A percentile compares a stretch with the other conserved stretches of the same genome.
phyloP scores from a whole-genome alignment of 2,329 filamentous ascomycete species.

The Pezicula carpinea region DNA sequence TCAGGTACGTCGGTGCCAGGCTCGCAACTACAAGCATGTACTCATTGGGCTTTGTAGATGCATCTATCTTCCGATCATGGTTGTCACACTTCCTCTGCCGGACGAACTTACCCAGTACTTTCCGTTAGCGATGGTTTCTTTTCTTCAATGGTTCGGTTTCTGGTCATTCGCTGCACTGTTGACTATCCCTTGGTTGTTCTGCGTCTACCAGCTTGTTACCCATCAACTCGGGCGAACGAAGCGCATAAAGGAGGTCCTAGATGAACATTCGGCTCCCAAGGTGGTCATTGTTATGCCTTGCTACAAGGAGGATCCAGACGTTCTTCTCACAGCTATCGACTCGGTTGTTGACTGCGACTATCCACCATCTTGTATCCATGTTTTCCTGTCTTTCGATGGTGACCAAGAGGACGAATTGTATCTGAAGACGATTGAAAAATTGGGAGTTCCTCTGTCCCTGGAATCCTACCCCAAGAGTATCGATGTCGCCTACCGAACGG shows the following conservation, averaged over 20 bases:
- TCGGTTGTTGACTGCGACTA: slow-evolving; percentile 94
- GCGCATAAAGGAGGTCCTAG: slow-evolving; percentile 76
- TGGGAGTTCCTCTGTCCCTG: slow-evolving; percentile 74
- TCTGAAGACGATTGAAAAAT: slow-evolving; percentile 75
- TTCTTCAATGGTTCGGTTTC: slow-evolving; percentile 93
- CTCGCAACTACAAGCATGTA: not conserved
- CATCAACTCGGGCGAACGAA: slow-evolving; percentile 78
- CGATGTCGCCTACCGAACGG: slow-evolving; percentile 77
- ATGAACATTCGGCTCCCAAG: slow-evolving; percentile 84
- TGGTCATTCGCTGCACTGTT: slow-evolving; percentile 85
- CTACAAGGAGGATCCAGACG: slow-evolving; percentile 83
- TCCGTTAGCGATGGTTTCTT: slow-evolving; percentile 60
- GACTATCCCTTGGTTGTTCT: slow-evolving; percentile 87
- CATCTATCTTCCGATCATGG: slow-evolving; percentile 89
- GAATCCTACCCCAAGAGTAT: slow-evolving; percentile 84
- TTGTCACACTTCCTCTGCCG: slow-evolving; percentile 85
- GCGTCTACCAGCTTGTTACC: slow-evolving; percentile 85
- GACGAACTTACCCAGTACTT: slow-evolving; percentile 66
- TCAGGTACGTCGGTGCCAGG: slow-evolving; percentile 54
- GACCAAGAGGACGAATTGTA: slow-evolving; percentile 86
- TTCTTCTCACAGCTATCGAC: slow-evolving; percentile 80
- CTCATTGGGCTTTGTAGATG: slow-evolving; percentile 41
- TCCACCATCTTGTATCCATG: slow-evolving; percentile 83
- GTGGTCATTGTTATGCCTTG: slow-evolving; percentile 96
- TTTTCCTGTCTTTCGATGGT: slow-evolving; percentile 94